Evolutionary conservation across 1,139 yeast genomes (phyloP).

Genomic region (Suhomyces anneliseae): DNA sequence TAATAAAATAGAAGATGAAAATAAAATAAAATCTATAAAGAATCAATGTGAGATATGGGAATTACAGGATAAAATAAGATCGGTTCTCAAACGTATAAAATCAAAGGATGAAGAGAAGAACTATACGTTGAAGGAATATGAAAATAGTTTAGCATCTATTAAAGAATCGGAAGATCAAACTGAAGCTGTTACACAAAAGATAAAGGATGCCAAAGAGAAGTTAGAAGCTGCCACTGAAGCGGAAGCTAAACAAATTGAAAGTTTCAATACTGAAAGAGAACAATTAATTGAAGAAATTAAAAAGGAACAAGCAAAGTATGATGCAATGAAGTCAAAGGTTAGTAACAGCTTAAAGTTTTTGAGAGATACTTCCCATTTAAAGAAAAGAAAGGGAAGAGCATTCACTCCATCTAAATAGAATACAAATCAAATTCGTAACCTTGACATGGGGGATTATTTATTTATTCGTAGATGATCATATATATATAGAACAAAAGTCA

Average conservation of each 20-base stretch:
- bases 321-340: conserved; percentile 29
- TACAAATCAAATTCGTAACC: background rate
- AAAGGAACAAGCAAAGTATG: conserved; percentile 25
- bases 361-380: conserved; percentile 43
- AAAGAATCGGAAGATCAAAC: conserved; percentile 51
- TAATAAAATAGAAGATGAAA: conserved; percentile 18
- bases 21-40: conserved; percentile 19
- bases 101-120: conserved; percentile 53
- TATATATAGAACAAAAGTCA: too few relatives aligned
- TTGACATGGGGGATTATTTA: too few relatives aligned
- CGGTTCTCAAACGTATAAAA: conserved; percentile 36
- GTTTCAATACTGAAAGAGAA: conserved; percentile 26
- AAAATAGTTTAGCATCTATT: conserved; percentile 57
- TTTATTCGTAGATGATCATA: too few relatives aligned
- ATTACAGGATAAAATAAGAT: conserved; percentile 38
- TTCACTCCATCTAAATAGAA: conserved; percentile 29
- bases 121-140: conserved; percentile 67
- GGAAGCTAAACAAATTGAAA: conserved; percentile 23
- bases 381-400: conserved; percentile 46
- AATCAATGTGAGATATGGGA: conserved; percentile 42
- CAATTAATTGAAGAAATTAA: conserved; percentile 24
- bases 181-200: conserved; percentile 26
- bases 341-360: conserved; percentile 39
- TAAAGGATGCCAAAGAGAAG: conserved; percentile 31
- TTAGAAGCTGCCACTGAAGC: conserved; percentile 25